Percentiles rank a stretch among this genome's conserved stretches.
Conservation (phyloP, 495 filamentous ascomycete genomes). For the Chlorociboria aeruginascens region DNA sequence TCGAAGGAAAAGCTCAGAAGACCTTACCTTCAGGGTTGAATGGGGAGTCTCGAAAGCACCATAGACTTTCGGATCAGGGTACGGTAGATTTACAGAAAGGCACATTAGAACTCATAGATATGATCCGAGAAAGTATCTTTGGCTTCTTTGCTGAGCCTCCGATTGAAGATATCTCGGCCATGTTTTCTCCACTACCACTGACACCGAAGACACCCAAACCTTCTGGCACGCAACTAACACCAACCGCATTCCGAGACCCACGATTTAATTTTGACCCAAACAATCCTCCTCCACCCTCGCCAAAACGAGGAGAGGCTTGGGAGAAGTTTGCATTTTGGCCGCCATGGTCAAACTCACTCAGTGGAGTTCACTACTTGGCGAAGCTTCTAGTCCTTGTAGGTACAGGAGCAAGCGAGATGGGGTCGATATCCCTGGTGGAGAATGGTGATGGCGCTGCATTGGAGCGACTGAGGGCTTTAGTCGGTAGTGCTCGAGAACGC, state of each 20-base stretch:
- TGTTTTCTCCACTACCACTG: constrained; percentile 66
- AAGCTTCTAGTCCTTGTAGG: constrained; percentile 72
- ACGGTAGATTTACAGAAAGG: constrained; percentile 64
- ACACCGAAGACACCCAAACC: constrained; percentile 47
- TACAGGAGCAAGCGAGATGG: constrained; percentile 77
- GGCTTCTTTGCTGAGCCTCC: constrained; percentile 83
- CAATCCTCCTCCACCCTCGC: constrained; percentile 65
- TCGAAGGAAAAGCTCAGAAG: constrained; percentile 73
- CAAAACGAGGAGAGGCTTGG: constrained; percentile 67
- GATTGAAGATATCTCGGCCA: constrained; percentile 73
- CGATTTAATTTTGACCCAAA: constrained; percentile 68
- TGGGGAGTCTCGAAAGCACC: constrained; percentile 71
- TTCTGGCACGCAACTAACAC: constrained; percentile 38
- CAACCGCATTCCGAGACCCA: constrained; percentile 42
- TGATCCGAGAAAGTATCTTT: constrained; percentile 67
- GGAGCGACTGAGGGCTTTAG: constrained; percentile 57
- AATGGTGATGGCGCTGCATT: constrained; percentile 41
- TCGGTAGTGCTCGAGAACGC: constrained; percentile 71
- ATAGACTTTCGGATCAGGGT: constrained; percentile 63
- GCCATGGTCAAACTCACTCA: constrained; percentile 78
- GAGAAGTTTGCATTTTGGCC: constrained; percentile 97
- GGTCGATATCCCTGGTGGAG: constrained; percentile 50
- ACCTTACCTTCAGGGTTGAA: constrained; percentile 74
- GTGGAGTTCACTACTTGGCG: constrained; percentile 73
- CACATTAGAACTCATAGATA: constrained; percentile 62